phyloP scores from a whole-genome alignment of 768 basidiomycete species.

The Serpula lacrymans region DNA sequence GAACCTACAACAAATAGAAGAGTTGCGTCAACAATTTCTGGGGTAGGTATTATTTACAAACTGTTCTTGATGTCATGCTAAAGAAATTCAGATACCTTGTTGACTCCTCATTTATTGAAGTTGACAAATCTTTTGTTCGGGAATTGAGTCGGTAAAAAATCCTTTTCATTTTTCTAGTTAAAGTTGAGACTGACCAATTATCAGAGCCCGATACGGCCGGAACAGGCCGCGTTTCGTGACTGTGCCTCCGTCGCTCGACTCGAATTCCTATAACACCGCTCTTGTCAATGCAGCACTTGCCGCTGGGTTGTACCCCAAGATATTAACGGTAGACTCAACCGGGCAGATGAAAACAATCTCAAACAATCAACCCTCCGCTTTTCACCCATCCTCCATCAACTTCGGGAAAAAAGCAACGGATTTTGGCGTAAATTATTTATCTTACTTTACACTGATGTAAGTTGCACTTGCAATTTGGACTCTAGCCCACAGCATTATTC shows the following conservation, averaged over 20 bases:
- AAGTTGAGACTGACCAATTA: neutral
- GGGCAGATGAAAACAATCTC: conserved; percentile 74
- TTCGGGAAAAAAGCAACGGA: conserved; percentile 66
- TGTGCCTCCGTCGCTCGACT: conserved; percentile 69
- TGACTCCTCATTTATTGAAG: conserved; percentile 81
- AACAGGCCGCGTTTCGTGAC: conserved; percentile 71
- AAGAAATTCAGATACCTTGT: conserved; percentile 66
- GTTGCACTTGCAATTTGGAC: conserved; percentile 14
- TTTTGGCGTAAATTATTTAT: conserved; percentile 70
- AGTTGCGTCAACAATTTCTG: conserved; percentile 87
- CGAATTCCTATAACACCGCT: conserved; percentile 59
- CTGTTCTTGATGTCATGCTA: conserved; percentile 2
- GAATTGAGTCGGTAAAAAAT: conserved; percentile 62
- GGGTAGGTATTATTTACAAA: conserved; percentile 40
- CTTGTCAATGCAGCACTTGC: conserved; percentile 80
- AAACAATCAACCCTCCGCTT: conserved; percentile 73
- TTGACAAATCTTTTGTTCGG: conserved; percentile 58
- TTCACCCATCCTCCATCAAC: conserved; percentile 94
- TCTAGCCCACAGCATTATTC: conserved; percentile 3
- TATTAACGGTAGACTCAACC: conserved; percentile 64
- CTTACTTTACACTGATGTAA: conserved; percentile 88
- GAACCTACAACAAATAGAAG: conserved; percentile 96
- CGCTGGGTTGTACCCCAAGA: conserved; percentile 89
- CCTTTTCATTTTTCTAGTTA: conserved; percentile 1
- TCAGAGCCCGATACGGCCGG: conserved; percentile 72